Evolutionary conservation across 2,329 filamentous ascomycete genomes (phyloP).

Genomic region (Bimuria novae-zelandiae): DNA sequence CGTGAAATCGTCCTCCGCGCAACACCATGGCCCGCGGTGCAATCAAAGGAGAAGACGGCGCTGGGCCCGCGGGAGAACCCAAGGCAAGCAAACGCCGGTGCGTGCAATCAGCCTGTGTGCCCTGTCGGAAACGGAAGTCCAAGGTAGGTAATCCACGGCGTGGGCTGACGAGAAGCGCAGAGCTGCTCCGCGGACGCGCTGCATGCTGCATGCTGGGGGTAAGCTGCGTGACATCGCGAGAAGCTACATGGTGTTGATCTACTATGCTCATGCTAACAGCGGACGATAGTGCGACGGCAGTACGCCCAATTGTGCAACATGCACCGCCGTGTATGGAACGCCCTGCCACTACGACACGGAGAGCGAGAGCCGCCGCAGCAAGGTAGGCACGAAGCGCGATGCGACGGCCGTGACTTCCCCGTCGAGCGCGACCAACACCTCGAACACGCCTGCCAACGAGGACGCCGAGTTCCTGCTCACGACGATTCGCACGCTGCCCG

Average conservation of each 20-base stretch:
- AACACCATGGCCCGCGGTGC: slow-evolving; percentile 38
- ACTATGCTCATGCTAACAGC: slow-evolving; percentile 19
- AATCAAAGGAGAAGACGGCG: slow-evolving; percentile 26
- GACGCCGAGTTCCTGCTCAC: slow-evolving; percentile 48
- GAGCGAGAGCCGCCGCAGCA: slow-evolving; percentile 52
- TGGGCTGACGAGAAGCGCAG: too few species aligned
- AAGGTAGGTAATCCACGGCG: slow-evolving; percentile 43
- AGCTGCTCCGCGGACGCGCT: slow-evolving; percentile 10
- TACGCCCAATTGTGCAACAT: slow-evolving; percentile 56
- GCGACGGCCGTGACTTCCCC: slow-evolving; percentile 17
- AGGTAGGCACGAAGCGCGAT: slow-evolving; percentile 40
- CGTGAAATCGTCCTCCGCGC: slow-evolving; percentile 18
- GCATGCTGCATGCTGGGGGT: slow-evolving; percentile 3
- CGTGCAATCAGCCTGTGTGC: slow-evolving; percentile 51
- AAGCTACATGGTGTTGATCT: not conserved
- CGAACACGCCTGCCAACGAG: slow-evolving; percentile 9
- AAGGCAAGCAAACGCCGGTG: slow-evolving; percentile 42
- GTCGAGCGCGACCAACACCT: slow-evolving; percentile 9
- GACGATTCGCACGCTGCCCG: slow-evolving; percentile 51
- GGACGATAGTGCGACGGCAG: slow-evolving; percentile 55
- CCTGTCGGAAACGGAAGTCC: slow-evolving; percentile 57
- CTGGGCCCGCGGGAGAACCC: slow-evolving; percentile 23
- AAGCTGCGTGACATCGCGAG: not conserved
- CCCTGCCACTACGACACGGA: slow-evolving; percentile 57
- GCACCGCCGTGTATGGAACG: slow-evolving; percentile 56